Evolutionary conservation across 768 basidiomycete genomes (phyloP), one percentile per base, ranked within the genome.

Genomic region (Leccinum pellstonianum): DNA sequence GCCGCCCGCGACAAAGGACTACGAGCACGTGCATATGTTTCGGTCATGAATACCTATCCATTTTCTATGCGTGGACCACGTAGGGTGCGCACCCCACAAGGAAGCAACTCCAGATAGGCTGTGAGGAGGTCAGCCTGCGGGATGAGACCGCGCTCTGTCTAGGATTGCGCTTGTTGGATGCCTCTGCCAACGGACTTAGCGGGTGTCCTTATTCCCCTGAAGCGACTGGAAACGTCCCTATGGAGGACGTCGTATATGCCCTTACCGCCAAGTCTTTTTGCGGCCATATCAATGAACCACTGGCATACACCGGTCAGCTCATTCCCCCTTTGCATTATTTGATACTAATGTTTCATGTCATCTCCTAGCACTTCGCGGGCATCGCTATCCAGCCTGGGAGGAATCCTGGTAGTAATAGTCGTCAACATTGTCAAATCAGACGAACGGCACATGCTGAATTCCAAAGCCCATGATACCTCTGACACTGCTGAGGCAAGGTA

Each of bases 201-300:
- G 94, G 95, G n/a, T 98, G 96, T 69, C 95, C 95, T 3, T 98
- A 93, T 74, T 94, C 95, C 1, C 96, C 96, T 2, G 95, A 94
- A 5, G 95, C 95, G 12, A 95, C 93, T 0, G 95, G 96, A 15
- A 97, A 97, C 66, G 91, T 97, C 15, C 88, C 93, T 0, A 98
- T 95, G 0, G 96, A 98, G 66, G 91, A 96, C 65, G 84, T 96
- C 1, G 79, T 96, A 9, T 94, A 97, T 63, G 89, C 91, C 0
- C 81, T 98, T 5, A 62, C 82, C 80, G 65, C 85, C 76, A 53
- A 87, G 86, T 11, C 79, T 76, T 50, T 86, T 85, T 71, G 81
- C 78, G 4, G 85, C 84, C 4, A 77, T 67, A 61, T 67, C 1
- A 86, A 84, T 53, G 62, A 69, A 50, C 55, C 65, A 35, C 29